Conservation (phyloP, 768 basidiomycete genomes). For the Phallus indusiatus region DNA sequence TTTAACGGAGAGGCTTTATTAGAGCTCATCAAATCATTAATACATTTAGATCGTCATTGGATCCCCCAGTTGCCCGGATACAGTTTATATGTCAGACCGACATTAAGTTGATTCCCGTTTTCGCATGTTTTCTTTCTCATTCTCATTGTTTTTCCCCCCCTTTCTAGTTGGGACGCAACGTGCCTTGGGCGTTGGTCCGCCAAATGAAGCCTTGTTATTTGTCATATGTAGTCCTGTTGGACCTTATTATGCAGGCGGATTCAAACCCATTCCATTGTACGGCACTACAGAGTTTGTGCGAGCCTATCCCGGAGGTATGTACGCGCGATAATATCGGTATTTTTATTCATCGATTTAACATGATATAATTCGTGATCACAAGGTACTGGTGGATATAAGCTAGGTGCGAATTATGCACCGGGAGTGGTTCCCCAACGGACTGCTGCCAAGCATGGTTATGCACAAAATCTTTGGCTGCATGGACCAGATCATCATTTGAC, state of each 20-base stretch:
- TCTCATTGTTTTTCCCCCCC: not conserved
- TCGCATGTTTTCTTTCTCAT: not conserved
- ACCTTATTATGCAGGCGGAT: conserved; percentile 78
- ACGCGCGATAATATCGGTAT: conserved; percentile 1
- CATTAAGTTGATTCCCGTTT: conserved; percentile 51
- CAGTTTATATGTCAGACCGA: conserved; percentile 86
- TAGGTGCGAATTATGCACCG: conserved; percentile 85
- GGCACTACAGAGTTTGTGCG: conserved; percentile 44
- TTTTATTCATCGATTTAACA: not conserved
- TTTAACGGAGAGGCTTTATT: conserved; percentile 72
- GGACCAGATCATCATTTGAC: conserved; percentile 44
- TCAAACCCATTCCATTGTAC: conserved; percentile 85
- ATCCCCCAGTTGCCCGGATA: conserved; percentile 83
- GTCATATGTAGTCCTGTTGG: conserved; percentile 58
- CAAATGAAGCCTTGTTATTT: conserved; percentile 52
- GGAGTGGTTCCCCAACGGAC: conserved; percentile 76
- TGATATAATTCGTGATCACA: conserved; percentile 12
- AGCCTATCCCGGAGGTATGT: conserved; percentile 35
- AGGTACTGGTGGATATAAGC: conserved; percentile 83
- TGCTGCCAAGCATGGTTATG: conserved; percentile 69
- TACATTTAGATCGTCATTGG: conserved; percentile 81
- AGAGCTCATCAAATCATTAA: conserved; percentile 77
- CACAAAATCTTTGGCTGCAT: conserved; percentile 85
- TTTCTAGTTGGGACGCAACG: conserved; percentile 65
- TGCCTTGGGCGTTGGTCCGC: conserved; percentile 38